Percentiles rank a stretch among this genome's conserved stretches.
phyloP scores from a whole-genome alignment of 2,329 filamentous ascomycete species.

The Westerdykella ornata region DNA sequence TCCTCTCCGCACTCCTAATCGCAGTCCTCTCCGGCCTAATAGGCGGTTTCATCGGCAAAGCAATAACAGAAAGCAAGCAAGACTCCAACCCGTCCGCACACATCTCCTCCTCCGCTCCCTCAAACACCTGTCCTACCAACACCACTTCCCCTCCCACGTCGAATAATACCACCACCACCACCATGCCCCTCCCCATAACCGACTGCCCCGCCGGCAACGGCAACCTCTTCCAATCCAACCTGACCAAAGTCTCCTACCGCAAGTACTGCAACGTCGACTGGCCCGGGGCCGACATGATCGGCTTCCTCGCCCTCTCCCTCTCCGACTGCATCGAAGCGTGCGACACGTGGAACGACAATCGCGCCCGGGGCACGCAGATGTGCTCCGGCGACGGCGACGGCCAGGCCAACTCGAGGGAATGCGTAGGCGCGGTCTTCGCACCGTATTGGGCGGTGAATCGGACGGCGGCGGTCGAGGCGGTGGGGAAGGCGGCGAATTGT shows the following conservation, averaged over 20 bases:
- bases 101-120: neutral
- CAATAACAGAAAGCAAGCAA: conserved; percentile 1
- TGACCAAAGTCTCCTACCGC: neutral
- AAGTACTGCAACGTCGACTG: conserved; percentile 2
- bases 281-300: conserved; percentile 1
- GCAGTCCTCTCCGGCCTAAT: conserved; percentile 3
- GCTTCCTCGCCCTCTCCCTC: neutral
- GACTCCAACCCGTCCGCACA: neutral
- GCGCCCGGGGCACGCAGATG: too few relatives aligned
- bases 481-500: conserved; percentile 6
- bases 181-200: conserved; percentile 1
- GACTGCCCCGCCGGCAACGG: neutral
- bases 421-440: conserved; percentile 6
- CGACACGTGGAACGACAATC: conserved; percentile 4
- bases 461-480: conserved; percentile 2
- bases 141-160: too few relatives aligned
- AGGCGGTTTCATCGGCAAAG: conserved; percentile 5
- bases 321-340: conserved; percentile 9
- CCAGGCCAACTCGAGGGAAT: neutral
- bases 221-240: neutral
- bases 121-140: neutral
- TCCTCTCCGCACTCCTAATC: conserved; percentile 1
- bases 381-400: neutral
- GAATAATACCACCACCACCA: too few relatives aligned
- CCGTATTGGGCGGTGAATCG: conserved; percentile 8